A percentile compares a stretch with the other conserved stretches of the same genome.
These are phyloP conservation scores for Euphorbia celastroides DNA, from an alignment of 441 rosid genomes.

Conservation along the genomic window DNA sequence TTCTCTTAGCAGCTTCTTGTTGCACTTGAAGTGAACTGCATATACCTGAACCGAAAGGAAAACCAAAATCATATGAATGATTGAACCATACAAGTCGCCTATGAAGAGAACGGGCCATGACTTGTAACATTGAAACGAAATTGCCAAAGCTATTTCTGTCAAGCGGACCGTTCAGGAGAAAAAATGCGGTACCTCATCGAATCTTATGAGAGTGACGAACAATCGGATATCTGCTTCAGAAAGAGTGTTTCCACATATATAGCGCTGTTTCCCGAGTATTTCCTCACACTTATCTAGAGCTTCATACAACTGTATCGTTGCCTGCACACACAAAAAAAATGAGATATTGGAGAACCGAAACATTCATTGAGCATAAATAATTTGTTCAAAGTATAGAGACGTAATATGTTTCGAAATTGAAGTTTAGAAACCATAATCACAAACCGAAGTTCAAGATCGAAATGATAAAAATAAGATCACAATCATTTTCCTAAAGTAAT, in stretches of 20 bases:
- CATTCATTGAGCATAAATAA: too few species aligned
- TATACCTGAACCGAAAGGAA: conserved; percentile 44
- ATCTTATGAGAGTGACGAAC: conserved; percentile 86
- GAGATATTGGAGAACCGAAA: too few species aligned
- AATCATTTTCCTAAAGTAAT: background rate
- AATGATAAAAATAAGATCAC: background rate
- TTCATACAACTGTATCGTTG: conserved; percentile 53
- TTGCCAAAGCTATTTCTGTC: too few species aligned
- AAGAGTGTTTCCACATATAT: conserved; percentile 56
- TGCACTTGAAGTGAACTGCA: conserved; percentile 88
- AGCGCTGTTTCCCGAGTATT: conserved; percentile 65
- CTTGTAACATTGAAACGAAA: background rate
- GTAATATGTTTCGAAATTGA: too few species aligned
- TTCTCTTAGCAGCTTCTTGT: conserved; percentile 72
- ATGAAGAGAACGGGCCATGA: background rate
- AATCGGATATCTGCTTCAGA: conserved; percentile 74
- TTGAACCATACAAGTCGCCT: background rate
- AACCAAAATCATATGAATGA: background rate
- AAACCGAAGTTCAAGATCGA: too few species aligned
- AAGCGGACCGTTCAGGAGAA: too few species aligned
- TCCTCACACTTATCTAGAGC: conserved; percentile 78
- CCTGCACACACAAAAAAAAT: conserved; percentile 35
- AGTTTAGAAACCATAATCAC: too few species aligned
- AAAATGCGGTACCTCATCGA: conserved; percentile 60
- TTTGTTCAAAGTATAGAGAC: too few species aligned